These are phyloP conservation scores for Elsinoe perseae DNA, from an alignment of 2,329 filamentous ascomycete species.

Conservation along the genomic window DNA sequence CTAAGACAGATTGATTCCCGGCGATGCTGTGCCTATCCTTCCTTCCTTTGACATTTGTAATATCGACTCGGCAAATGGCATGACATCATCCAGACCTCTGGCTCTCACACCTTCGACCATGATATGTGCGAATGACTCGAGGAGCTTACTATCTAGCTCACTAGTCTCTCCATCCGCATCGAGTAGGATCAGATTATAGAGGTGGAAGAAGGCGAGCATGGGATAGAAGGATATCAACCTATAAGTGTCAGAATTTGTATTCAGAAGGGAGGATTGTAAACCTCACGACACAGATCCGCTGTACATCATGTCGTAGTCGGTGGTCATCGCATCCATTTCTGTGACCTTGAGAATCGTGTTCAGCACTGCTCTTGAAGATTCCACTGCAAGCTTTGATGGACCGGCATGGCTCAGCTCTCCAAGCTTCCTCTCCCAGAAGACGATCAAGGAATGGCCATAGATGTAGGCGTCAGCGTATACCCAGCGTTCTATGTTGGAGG, in stretches of 20 bases:
- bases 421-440: conserved; percentile 10
- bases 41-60: conserved; percentile 6
- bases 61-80: conserved; percentile 12
- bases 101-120: conserved; percentile 9
- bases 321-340: not conserved
- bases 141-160: conserved; percentile 2
- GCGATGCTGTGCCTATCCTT: not conserved
- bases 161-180: conserved; percentile 11
- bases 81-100: not conserved
- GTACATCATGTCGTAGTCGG: conserved; percentile 2
- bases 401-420: conserved; percentile 4
- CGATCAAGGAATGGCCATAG: not conserved
- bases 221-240: conserved; percentile 13
- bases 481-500: not conserved
- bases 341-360: not conserved
- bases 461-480: conserved; percentile 8
- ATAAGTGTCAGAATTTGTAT: not conserved
- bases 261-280: too few relatives aligned
- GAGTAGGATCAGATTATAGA: conserved; percentile 2
- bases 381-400: not conserved
- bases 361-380: not conserved
- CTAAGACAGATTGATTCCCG: not conserved
- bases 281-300: conserved; percentile 7
- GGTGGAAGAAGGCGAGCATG: conserved; percentile 11
- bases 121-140: conserved; percentile 1